Percentiles rank a stretch among this genome's conserved stretches.
phyloP scores from a whole-genome alignment of 768 basidiomycete genomes.

The Lentinula raphanica region DNA sequence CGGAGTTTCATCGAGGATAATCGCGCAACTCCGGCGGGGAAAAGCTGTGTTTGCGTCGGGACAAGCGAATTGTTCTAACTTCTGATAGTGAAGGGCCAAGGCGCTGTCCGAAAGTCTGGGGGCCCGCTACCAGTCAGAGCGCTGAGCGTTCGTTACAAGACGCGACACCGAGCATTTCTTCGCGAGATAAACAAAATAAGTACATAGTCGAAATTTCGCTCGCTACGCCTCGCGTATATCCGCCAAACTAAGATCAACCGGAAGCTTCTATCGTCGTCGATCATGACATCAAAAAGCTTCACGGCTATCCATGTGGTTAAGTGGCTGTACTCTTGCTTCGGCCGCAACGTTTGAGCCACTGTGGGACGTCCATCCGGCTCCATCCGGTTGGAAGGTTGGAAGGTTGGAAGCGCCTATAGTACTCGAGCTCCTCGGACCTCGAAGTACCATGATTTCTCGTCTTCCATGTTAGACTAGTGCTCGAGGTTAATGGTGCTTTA shows the following conservation, averaged over 20 bases:
- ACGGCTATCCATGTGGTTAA: neutral
- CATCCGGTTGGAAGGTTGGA: no score
- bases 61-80: neutral
- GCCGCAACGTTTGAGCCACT: no score
- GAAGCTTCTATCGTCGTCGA: neutral
- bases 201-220: no score
- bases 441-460: no score
- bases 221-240: neutral
- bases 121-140: no score
- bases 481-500: no score
- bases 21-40: neutral
- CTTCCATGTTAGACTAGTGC: no score
- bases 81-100: no score
- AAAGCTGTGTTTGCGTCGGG: neutral
- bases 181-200: neutral
- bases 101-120: no score
- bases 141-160: neutral
- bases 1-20: neutral
- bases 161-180: neutral
- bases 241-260: neutral
- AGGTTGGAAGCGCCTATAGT: no score
- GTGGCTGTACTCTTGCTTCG: constrained; percentile 3
- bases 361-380: no score
- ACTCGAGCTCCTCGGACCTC: no score
- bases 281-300: constrained; percentile 1